phyloP scores from a whole-genome alignment of 2,329 filamentous ascomycete species.

The Xylariaceae sp. region DNA sequence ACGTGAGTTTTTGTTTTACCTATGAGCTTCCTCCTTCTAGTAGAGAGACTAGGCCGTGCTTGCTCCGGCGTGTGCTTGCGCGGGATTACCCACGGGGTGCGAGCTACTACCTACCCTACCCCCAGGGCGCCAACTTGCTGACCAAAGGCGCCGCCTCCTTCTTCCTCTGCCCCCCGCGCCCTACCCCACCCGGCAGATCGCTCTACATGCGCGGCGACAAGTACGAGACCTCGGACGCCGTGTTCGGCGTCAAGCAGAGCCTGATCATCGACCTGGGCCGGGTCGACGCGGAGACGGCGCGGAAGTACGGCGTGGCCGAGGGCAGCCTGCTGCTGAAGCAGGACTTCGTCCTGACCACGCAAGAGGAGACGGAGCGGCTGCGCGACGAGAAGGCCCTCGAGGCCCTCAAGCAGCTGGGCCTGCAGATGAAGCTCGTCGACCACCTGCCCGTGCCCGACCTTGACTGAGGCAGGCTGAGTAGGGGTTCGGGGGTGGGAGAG shows the following conservation, averaged over 20 bases:
- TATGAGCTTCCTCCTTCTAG: no score
- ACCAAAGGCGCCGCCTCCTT: no score
- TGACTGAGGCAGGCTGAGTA: constrained; percentile 26
- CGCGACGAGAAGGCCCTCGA: constrained; percentile 56
- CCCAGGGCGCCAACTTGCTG: no score
- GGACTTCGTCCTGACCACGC: constrained; percentile 70
- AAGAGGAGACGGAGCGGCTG: constrained; percentile 60
- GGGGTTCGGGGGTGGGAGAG: no score
- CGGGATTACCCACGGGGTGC: no score
- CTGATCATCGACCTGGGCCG: constrained; percentile 57
- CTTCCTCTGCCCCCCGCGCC: no score
- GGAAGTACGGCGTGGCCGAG: constrained; percentile 55
- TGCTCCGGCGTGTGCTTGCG: no score
- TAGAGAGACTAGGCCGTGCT: no score
- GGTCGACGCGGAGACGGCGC: constrained; percentile 45
- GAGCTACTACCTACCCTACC: no score
- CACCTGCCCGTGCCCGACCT: constrained; percentile 68
- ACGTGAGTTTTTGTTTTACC: no score
- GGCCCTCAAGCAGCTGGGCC: constrained; percentile 59
- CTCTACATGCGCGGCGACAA: constrained; percentile 71
- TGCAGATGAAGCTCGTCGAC: constrained; percentile 65
- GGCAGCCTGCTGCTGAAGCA: constrained; percentile 58
- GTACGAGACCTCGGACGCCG: constrained; percentile 76
- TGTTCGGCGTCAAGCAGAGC: constrained; percentile 80
- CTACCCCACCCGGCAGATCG: no score